Conservation (phyloP, 805 yeast genomes). For the Saccharomycopsis fermentans region DNA sequence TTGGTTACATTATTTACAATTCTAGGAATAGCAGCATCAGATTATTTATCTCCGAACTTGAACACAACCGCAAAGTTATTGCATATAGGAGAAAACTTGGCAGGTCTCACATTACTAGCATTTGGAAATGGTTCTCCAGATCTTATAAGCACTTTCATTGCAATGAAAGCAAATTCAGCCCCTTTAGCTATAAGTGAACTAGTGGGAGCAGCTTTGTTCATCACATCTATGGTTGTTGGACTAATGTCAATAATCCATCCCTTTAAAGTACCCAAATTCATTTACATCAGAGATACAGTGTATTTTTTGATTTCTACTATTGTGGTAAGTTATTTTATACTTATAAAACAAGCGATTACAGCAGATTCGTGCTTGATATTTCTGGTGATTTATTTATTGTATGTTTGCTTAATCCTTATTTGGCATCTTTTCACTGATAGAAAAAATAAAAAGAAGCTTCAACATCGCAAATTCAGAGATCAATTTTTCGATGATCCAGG, state of each 20-base stretch:
- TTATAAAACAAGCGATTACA: slow-evolving; percentile 42
- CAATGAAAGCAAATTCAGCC: slow-evolving; percentile 61
- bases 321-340: slow-evolving; percentile 40
- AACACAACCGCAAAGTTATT: slow-evolving; percentile 52
- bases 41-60: slow-evolving; percentile 71
- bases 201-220: slow-evolving; percentile 82
- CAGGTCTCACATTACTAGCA: slow-evolving; percentile 82
- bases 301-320: slow-evolving; percentile 45
- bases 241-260: slow-evolving; percentile 62
- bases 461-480: slow-evolving; percentile 8
- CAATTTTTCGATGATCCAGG: slow-evolving; percentile 13
- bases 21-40: slow-evolving; percentile 74
- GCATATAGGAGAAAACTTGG: slow-evolving; percentile 60
- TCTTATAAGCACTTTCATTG: slow-evolving; percentile 72
- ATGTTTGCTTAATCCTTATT: slow-evolving; percentile 40
- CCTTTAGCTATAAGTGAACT: slow-evolving; percentile 82
- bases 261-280: slow-evolving; percentile 36
- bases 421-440: slow-evolving; percentile 30
- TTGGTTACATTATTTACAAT: slow-evolving; percentile 42
- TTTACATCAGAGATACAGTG: slow-evolving; percentile 50
- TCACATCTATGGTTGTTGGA: slow-evolving; percentile 73
- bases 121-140: slow-evolving; percentile 93
- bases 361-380: slow-evolving; percentile 47
- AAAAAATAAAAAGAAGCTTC: background rate
- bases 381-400: slow-evolving; percentile 44